phyloP scores from a whole-genome alignment of 176 grass and related monocot genomes.

The Lolium multiflorum region DNA sequence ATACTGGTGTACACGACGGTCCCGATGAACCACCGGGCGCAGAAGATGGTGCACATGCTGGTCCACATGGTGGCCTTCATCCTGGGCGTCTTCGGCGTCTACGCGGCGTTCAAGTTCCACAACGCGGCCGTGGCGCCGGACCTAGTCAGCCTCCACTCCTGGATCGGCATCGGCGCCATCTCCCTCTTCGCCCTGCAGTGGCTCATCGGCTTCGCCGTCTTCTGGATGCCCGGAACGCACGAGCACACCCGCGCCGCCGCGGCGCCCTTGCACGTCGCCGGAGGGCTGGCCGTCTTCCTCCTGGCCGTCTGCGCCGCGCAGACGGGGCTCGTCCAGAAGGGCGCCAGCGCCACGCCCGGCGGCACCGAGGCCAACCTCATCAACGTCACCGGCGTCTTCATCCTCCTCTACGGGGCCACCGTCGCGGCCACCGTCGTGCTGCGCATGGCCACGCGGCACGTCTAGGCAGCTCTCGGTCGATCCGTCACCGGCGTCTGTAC shows the following conservation, averaged over 20 bases:
- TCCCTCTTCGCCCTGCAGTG: slow-evolving; percentile 89
- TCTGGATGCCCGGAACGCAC: slow-evolving; percentile 63
- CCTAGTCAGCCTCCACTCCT: slow-evolving; percentile 78
- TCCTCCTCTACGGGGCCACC: slow-evolving; percentile 71
- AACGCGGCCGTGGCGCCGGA: slow-evolving; percentile 49
- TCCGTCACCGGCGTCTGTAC: not conserved
- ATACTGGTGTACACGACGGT: slow-evolving; percentile 85
- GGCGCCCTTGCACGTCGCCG: slow-evolving; percentile 49
- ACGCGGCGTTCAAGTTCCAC: slow-evolving; percentile 96
- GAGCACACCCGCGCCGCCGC: slow-evolving; percentile 17
- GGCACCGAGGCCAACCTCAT: slow-evolving; percentile 67
- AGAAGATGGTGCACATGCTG: slow-evolving; percentile 81
- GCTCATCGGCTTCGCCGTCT: slow-evolving; percentile 78
- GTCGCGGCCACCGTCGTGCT: slow-evolving; percentile 65
- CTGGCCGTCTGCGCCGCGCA: slow-evolving; percentile 80
- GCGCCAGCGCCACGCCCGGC: slow-evolving; percentile 35
- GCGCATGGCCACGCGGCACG: slow-evolving; percentile 37
- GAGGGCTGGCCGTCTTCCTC: slow-evolving; percentile 74
- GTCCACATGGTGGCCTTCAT: slow-evolving; percentile 72
- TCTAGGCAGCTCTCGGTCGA: slow-evolving; percentile 25
- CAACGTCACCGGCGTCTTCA: slow-evolving; percentile 86
- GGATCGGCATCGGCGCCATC: slow-evolving; percentile 82
- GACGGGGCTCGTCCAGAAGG: slow-evolving; percentile 85
- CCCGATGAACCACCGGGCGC: slow-evolving; percentile 37
- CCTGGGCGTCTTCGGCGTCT: slow-evolving; percentile 85